A percentile compares a stretch with the other conserved stretches of the same genome.
Evolutionary conservation across 768 basidiomycete genomes (phyloP).

Genomic region (Cytidiella melzeri): DNA sequence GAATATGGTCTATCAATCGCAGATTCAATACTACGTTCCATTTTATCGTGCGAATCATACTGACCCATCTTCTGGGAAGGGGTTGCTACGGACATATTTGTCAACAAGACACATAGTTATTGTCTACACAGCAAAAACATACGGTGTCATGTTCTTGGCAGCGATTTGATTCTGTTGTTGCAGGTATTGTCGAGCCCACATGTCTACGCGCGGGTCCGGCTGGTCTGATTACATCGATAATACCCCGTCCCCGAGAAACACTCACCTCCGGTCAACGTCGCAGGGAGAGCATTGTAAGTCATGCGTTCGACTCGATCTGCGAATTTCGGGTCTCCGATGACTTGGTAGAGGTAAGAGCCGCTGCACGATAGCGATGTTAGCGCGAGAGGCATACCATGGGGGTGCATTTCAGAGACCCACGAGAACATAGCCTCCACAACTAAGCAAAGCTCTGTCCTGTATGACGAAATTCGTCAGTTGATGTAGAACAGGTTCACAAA

Average conservation of each 20-base stretch:
- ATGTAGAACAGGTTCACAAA: neutral
- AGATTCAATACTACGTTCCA: conserved; percentile 3
- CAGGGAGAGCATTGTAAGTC: conserved; percentile 47
- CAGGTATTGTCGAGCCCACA: conserved; percentile 55
- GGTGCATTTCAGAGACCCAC: conserved; percentile 27
- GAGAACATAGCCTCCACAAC: conserved; percentile 60
- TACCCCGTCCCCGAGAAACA: neutral
- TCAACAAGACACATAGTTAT: neutral
- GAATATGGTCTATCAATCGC: conserved; percentile 33
- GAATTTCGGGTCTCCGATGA: conserved; percentile 48
- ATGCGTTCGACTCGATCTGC: conserved; percentile 46
- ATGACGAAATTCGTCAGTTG: neutral
- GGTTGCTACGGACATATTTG: conserved; percentile 31
- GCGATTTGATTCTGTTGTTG: conserved; percentile 56
- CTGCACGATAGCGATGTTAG: no score
- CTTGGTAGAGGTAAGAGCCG: conserved; percentile 51
- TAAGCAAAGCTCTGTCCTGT: conserved; percentile 47
- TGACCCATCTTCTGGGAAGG: conserved; percentile 47
- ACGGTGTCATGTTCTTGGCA: conserved; percentile 50
- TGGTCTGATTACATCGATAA: no score
- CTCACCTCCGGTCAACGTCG: conserved; percentile 39
- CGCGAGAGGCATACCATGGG: neutral
- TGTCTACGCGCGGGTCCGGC: conserved; percentile 28
- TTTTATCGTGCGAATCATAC: conserved; percentile 6
- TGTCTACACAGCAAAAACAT: conserved; percentile 12